phyloP scores from a whole-genome alignment of 225 moss, liverwort and hornwort genomes.

The Pseudisothecium myosuroides region DNA sequence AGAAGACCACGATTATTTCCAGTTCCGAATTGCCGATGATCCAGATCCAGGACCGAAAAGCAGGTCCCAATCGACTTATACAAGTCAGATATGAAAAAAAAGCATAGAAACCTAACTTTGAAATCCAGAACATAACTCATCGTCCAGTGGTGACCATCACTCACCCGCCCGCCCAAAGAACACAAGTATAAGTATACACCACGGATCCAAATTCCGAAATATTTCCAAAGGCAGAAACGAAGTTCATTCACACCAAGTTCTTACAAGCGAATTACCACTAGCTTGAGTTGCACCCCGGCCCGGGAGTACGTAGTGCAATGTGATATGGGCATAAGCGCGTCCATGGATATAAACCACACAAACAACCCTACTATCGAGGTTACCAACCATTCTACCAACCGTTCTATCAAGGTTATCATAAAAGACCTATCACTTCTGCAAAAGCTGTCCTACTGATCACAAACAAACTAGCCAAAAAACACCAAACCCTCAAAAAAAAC shows the following conservation, averaged over 20 bases:
- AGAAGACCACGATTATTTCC: neutral
- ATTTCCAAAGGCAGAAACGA: neutral
- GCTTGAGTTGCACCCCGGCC: neutral
- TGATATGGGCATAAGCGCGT: neutral
- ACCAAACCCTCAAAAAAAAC: neutral
- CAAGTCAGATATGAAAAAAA: neutral
- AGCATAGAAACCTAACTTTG: neutral
- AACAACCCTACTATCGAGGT: neutral
- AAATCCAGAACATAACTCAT: neutral
- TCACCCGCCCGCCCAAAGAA: neutral
- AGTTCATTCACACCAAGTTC: neutral
- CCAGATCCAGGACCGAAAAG: neutral
- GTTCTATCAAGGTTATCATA: neutral
- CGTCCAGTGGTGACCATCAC: neutral
- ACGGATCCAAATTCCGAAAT: neutral
- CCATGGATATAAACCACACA: neutral
- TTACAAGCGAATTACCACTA: neutral
- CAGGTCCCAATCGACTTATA: neutral
- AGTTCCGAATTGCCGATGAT: neutral
- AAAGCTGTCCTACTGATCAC: neutral
- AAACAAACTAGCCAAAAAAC: neutral
- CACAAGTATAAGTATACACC: neutral
- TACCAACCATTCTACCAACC: neutral
- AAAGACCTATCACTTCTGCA: neutral
- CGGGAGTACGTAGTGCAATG: neutral